Evolutionary conservation across 306 rosid species (phyloP).

Genomic region (Gleditsia sinensis): DNA sequence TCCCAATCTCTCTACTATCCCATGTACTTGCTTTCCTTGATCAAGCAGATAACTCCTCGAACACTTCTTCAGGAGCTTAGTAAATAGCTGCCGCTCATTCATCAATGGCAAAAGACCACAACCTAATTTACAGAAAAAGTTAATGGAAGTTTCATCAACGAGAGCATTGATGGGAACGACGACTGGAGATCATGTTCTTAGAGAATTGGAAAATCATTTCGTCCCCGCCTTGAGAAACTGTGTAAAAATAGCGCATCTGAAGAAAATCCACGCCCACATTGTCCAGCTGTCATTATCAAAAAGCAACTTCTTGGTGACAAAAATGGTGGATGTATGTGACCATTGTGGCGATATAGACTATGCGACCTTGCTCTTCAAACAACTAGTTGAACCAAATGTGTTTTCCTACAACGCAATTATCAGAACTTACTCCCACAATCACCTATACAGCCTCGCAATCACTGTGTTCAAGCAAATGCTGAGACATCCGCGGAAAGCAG

Average conservation of each 20-base stretch:
- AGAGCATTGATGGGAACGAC: constrained; percentile 30
- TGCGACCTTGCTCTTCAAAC: constrained; percentile 55
- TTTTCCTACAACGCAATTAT: constrained; percentile 66
- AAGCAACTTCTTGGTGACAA: constrained; percentile 71
- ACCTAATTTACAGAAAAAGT: neutral
- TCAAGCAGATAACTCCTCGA: constrained; percentile 42
- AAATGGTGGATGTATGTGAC: constrained; percentile 70
- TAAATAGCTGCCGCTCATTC: constrained; percentile 44
- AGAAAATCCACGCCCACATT: constrained; percentile 58
- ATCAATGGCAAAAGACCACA: constrained; percentile 21
- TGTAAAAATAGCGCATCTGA: constrained; percentile 33
- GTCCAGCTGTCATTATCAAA: constrained; percentile 59
- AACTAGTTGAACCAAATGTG: constrained; percentile 55
- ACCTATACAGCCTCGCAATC: constrained; percentile 39
- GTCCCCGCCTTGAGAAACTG: constrained; percentile 53
- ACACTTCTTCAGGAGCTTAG: constrained; percentile 44
- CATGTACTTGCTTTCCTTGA: constrained; percentile 57
- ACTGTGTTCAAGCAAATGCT: constrained; percentile 58
- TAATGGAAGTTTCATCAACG: neutral
- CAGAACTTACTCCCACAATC: constrained; percentile 58
- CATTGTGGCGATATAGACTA: constrained; percentile 43
- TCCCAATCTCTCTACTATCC: constrained; percentile 45
- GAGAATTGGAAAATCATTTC: constrained; percentile 61
- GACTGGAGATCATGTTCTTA: constrained; percentile 13
- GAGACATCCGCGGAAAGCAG: constrained; percentile 13